Evolutionary conservation across 495 filamentous ascomycete genomes (phyloP), one percentile per base, ranked within the genome.

Genomic region (Penicillium flavigenum): DNA sequence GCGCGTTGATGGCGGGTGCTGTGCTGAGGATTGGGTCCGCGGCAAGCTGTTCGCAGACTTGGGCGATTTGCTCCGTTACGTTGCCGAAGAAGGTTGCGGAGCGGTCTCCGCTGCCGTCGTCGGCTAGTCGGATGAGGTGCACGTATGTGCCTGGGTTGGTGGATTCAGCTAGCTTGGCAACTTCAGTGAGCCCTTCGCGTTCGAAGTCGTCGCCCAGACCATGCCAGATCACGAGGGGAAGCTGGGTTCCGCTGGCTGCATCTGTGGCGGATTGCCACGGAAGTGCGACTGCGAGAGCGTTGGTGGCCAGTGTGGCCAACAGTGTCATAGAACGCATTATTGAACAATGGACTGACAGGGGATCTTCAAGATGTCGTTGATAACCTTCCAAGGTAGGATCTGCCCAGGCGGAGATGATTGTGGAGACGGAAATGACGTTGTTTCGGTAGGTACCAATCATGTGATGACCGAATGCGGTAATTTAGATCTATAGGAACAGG

Each of bases 181-280:
- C 78, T 29, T 73, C 58, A 47, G 77, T 76, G 22, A 97, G 77
- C 39, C 92, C 93, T 5, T 92, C 87, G 48, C 83, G 83, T 41
- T 84, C 79, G 76, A 86, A 96, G 73, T 83, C 76, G 58, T 83
- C 80, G 48, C 86, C 86, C 38, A 88, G 80, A 63, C 90, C 92
- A 71, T 98, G 94, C 94, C 94, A 98, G 67, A 98, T 89, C 14
- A 98, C 81, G 17, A 98, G 77, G 0, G 94, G 94, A 34, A 95
- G 81, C 5, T 89, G 89, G 52, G 59, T 68, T 48, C 71, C 63
- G 34, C 44, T 34, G 48, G 61, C 36, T 16, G 32, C 5, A n/a
- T 39, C 24, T 48, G 54, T 10, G 12, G 45, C 20, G 14, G 42
- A 41, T 26, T 56, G 34, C n/a, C 47, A 27, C 32, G 60, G 60